These are phyloP conservation scores for Fagopyrum esculentum DNA, from an alignment of 148 eudicot species.

Conservation along the genomic window DNA sequence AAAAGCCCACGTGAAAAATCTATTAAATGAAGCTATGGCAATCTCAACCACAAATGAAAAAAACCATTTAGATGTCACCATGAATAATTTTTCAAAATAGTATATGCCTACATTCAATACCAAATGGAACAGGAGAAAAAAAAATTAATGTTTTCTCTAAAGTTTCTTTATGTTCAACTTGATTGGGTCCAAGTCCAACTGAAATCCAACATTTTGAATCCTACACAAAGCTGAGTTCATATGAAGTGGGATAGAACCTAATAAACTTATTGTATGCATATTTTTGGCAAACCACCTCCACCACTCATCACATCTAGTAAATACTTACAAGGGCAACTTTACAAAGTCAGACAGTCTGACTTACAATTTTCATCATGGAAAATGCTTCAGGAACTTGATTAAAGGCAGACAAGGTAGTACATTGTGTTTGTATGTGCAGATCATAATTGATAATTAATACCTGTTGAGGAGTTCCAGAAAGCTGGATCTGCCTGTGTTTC, in stretches of 20 bases:
- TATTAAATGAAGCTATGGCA: neutral
- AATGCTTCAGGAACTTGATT: neutral
- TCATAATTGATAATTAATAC: constrained; percentile 20
- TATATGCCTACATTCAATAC: neutral
- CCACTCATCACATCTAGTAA: neutral
- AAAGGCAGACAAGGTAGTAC: neutral
- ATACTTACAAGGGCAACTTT: neutral
- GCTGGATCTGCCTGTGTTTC: constrained; percentile 77
- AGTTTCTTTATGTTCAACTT: neutral
- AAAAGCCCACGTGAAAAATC: neutral
- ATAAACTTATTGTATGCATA: neutral
- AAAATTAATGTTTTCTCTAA: neutral
- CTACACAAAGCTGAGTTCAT: neutral
- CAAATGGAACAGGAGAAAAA: neutral
- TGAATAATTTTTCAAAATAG: neutral
- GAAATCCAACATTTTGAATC: neutral
- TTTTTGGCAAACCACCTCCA: neutral
- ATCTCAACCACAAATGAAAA: neutral
- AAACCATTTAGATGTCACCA: neutral
- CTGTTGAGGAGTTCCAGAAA: constrained; percentile 78
- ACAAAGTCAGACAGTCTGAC: neutral
- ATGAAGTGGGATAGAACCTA: neutral
- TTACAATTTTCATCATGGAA: neutral
- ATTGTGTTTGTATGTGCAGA: neutral
- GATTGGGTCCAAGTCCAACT: neutral